These are phyloP conservation scores for Mallotus nudiflorus DNA, from an alignment of 345 rosid species.

Conservation along the genomic window DNA sequence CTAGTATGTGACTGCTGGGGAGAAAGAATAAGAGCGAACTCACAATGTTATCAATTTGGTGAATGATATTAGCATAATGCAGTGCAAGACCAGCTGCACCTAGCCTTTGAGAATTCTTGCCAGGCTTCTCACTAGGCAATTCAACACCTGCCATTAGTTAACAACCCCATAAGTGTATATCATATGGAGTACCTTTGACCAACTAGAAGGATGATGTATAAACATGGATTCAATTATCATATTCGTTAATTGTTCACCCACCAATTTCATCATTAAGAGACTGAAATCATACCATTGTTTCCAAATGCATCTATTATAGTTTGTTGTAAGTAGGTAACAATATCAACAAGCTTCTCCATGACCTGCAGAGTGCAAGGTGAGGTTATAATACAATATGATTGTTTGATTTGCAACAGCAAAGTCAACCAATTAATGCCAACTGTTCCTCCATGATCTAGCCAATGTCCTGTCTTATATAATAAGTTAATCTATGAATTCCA, in stretches of 20 bases:
- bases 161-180: neutral
- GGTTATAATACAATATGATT: conserved; percentile 1
- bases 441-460: neutral
- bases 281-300: conserved; percentile 45
- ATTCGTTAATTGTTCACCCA: neutral
- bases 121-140: conserved; percentile 18
- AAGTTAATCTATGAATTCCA: no score
- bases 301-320: conserved; percentile 72
- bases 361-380: conserved; percentile 40
- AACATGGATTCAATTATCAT: neutral
- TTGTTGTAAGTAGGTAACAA: conserved; percentile 60
- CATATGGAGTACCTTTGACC: neutral
- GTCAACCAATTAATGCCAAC: neutral
- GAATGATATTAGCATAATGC: conserved; percentile 77
- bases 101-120: conserved; percentile 45
- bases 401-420: neutral
- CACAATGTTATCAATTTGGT: conserved; percentile 81
- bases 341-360: conserved; percentile 68
- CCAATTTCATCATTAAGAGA: neutral
- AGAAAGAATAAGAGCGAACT: conserved; percentile 26
- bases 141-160: conserved; percentile 30
- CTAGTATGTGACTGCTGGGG: neutral
- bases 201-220: neutral
- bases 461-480: neutral
- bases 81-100: conserved; percentile 87